Percentiles rank a stretch among this genome's conserved stretches.
These are phyloP conservation scores for Nakazawaea wyomingensis DNA, from an alignment of 805 yeast genomes.

Conservation along the genomic window DNA sequence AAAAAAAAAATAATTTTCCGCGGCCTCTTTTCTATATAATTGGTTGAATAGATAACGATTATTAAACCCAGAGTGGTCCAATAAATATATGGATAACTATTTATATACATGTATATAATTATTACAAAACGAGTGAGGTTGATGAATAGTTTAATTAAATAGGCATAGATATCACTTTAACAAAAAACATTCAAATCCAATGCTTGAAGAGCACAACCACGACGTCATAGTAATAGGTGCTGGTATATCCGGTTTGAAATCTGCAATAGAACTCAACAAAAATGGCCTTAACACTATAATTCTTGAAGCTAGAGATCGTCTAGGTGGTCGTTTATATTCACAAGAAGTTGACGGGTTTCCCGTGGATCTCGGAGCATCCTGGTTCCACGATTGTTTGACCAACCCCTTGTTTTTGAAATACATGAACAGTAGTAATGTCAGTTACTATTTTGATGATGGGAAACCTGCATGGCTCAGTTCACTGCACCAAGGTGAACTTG, in stretches of 20 bases:
- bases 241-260: slow-evolving; percentile 63
- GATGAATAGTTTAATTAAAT: too few relatives aligned
- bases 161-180: too few relatives aligned
- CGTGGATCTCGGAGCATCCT: slow-evolving; percentile 80
- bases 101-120: background rate
- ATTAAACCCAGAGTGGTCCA: too few relatives aligned
- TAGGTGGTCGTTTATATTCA: slow-evolving; percentile 66
- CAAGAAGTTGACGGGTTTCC: slow-evolving; percentile 23
- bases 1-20: too few relatives aligned
- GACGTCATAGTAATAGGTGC: slow-evolving; percentile 58
- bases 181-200: too few relatives aligned
- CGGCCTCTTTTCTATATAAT: too few relatives aligned
- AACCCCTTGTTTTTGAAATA: slow-evolving; percentile 58
- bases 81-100: background rate
- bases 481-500: slow-evolving; percentile 24
- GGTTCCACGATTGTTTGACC: slow-evolving; percentile 81
- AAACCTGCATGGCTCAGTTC: slow-evolving; percentile 17
- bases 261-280: slow-evolving; percentile 43
- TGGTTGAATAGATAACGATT: too few relatives aligned
- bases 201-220: too few relatives aligned
- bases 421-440: slow-evolving; percentile 21
- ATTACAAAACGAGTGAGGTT: background rate
- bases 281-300: slow-evolving; percentile 40
- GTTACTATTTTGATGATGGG: slow-evolving; percentile 28
- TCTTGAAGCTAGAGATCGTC: slow-evolving; percentile 52